Evolutionary conservation across 2,329 filamentous ascomycete genomes (phyloP).

Genomic region (Phaeophleospora eucalypticola): DNA sequence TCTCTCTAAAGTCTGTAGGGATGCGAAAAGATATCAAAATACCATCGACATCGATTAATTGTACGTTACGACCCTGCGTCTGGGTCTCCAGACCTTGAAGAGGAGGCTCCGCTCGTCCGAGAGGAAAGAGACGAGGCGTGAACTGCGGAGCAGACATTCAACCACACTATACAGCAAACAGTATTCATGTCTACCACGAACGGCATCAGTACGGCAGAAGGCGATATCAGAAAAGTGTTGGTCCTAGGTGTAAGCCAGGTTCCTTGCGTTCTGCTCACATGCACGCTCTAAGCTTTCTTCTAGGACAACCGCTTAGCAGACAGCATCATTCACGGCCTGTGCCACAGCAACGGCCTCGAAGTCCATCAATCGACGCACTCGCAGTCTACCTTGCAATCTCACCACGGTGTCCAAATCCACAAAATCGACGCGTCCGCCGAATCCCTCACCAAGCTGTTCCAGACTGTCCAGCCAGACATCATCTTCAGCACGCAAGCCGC

Average conservation of each 20-base stretch:
- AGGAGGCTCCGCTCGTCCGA: constrained; percentile 19
- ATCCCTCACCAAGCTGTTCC: constrained; percentile 28
- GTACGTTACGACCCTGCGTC: background rate
- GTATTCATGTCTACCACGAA: constrained; percentile 1
- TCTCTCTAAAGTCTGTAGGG: constrained; percentile 4
- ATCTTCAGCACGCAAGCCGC: constrained; percentile 26
- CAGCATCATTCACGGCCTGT: constrained; percentile 15
- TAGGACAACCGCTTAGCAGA: constrained; percentile 20
- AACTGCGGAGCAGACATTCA: background rate
- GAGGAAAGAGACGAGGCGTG: background rate
- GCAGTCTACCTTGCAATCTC: background rate
- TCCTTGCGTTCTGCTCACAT: background rate
- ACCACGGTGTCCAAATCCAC: constrained; percentile 12
- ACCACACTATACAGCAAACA: too few relatives aligned
- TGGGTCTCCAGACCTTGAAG: background rate
- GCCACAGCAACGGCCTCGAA: background rate
- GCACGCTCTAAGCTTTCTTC: constrained; percentile 1
- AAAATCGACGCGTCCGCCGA: constrained; percentile 30
- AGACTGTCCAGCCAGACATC: constrained; percentile 19
- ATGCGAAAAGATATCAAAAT: background rate
- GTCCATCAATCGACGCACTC: constrained; percentile 16
- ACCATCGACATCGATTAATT: background rate
- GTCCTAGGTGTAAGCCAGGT: constrained; percentile 17
- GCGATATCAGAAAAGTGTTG: constrained; percentile 12
- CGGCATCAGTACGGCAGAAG: background rate